Evolutionary conservation across 176 grass and related monocot species (phyloP).

Genomic region (Triticum dicoccoides): DNA sequence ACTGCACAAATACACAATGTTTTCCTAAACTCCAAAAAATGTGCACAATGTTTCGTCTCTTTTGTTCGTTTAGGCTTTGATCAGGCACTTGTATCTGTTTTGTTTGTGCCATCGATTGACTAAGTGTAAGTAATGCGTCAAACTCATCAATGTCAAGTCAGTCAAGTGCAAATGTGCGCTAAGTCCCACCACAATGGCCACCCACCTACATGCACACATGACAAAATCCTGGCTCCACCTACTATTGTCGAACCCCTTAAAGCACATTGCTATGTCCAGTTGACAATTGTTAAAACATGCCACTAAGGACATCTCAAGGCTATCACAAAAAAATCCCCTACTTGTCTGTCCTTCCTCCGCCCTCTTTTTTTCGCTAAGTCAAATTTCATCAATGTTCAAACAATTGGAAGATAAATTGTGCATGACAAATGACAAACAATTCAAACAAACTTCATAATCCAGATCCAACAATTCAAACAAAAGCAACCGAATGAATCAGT

Average conservation of each 20-base stretch:
- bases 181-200: neutral
- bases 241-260: neutral
- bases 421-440: too few relatives aligned
- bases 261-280: neutral
- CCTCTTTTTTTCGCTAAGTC: too few relatives aligned
- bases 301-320: neutral
- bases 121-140: neutral
- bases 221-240: neutral
- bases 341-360: too few relatives aligned
- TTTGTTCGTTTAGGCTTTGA: neutral
- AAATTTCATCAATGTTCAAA: too few relatives aligned
- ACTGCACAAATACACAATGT: neutral
- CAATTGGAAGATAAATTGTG: too few relatives aligned
- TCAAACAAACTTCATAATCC: too few relatives aligned
- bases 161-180: neutral
- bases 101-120: neutral
- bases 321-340: neutral
- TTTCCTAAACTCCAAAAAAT: neutral
- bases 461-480: too few relatives aligned
- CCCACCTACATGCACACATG: neutral
- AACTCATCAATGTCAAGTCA: neutral
- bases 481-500: too few relatives aligned
- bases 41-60: conserved; percentile 2
- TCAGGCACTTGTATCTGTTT: neutral
- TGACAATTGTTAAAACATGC: neutral